Conservation (phyloP, 441 rosid species). For the Corymbia calophylla region DNA sequence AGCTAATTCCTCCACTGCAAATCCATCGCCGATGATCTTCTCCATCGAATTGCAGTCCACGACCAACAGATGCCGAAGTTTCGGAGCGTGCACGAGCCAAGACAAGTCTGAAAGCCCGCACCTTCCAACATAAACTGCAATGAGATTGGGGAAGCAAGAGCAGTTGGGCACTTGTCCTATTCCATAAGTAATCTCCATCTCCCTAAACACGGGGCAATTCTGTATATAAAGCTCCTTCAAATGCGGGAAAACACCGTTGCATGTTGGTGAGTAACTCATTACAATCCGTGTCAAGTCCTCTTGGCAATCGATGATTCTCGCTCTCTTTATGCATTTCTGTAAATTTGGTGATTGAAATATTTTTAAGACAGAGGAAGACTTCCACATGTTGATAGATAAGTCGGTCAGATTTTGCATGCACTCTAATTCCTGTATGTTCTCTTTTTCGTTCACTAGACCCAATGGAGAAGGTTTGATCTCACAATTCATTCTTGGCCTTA, state of each 20-base stretch:
- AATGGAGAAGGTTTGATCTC: too few relatives aligned
- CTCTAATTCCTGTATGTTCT: not conserved
- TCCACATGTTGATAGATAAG: rapidly evolving
- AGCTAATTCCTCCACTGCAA: rapidly evolving
- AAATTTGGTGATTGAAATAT: not conserved
- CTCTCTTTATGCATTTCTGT: rapidly evolving
- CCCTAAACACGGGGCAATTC: rapidly evolving
- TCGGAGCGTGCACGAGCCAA: rapidly evolving
- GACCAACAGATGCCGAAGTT: rapidly evolving
- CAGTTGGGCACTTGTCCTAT: rapidly evolving
- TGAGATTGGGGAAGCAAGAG: not conserved
- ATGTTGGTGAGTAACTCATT: rapidly evolving
- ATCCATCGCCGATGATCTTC: not conserved
- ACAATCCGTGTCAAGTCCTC: rapidly evolving
- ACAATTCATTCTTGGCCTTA: too few relatives aligned
- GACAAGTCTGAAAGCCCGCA: not conserved
- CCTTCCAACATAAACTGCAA: rapidly evolving
- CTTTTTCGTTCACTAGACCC: rapidly evolving
- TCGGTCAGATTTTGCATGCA: rapidly evolving
- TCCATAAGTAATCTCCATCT: not conserved
- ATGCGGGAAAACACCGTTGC: rapidly evolving
- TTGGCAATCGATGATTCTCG: rapidly evolving
- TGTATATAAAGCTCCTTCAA: rapidly evolving
- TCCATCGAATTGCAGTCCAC: rapidly evolving
- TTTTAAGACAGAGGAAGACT: rapidly evolving